Evolutionary conservation across 164 flowering plant species (phyloP), one percentile per base, ranked within the genome.

Genomic region (Aristolochia californica): DNA sequence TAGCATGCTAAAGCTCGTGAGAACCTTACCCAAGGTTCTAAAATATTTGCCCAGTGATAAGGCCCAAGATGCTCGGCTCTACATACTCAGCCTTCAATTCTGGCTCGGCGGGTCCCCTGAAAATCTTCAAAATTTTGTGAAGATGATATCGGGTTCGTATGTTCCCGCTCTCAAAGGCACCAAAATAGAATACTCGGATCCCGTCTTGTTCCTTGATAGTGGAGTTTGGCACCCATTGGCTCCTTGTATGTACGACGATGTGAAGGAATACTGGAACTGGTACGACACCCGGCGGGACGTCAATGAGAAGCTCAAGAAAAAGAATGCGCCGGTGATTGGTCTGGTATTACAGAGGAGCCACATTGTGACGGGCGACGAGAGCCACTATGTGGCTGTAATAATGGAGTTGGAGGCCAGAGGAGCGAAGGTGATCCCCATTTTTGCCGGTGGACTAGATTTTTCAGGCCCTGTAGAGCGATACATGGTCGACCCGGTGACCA

Each of bases 101-200:
- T 94, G 99, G 99, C 96, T 94, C 53, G 99, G 99, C 18, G 99
- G 99, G 34, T 94, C 99, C 0, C 95, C 99, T 4, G 96, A 94
- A 57, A 94, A 94, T 68, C 55, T 94, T 68, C 77, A 74, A 66
- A 94, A 94, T 73, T 94, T 94, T 66, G 28, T 94, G 67, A 94
- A 90, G 58, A 94, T 94, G 99, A 81, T 94, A 0, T 75, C 96
- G 20, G 95, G 99, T 43, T 87, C 99, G 24, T 94, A 94, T 65
- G 78, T 94, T 56, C 99, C 99, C 0, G 87, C 96, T 0, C 59
- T 94, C 64, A 89, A 86, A 65, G 86, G 86, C 58, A 61, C 66
- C 14, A 86, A 81, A 55, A 73, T 94, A 9, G 84, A 74, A 68
- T 94, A 94, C 64, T 70, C 99, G 2, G 97, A 94, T 34, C 99